A percentile compares a stretch with the other conserved stretches of the same genome.
phyloP scores from a whole-genome alignment of 2,329 filamentous ascomycete species.

The Grosmannia huntii region DNA sequence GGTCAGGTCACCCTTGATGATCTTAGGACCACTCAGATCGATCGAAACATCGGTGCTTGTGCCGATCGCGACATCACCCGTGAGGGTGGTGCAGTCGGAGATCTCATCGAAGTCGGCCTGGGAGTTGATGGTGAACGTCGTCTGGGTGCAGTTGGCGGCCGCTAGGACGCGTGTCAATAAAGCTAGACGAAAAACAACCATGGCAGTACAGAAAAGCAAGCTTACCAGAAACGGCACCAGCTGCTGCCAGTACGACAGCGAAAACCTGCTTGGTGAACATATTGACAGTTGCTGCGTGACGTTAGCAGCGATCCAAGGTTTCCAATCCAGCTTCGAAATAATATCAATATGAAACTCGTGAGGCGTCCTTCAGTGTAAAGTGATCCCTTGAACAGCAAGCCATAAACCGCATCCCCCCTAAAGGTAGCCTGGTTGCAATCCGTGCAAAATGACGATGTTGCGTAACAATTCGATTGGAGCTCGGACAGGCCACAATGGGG shows the following conservation, averaged over 20 bases:
- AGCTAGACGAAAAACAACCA: not conserved
- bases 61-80: conserved; percentile 55
- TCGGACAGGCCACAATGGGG: too few relatives aligned
- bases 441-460: too few relatives aligned
- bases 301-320: too few relatives aligned
- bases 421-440: too few relatives aligned
- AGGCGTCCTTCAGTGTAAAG: not conserved
- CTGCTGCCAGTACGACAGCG: conserved; percentile 26
- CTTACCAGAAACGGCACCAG: conserved; percentile 27
- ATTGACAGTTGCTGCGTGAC: conserved; percentile 14
- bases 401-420: not conserved
- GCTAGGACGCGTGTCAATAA: conserved; percentile 12
- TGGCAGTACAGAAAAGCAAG: not conserved
- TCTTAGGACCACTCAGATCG: conserved; percentile 44
- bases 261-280: conserved; percentile 31
- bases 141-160: conserved; percentile 15
- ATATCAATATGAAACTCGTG: too few relatives aligned
- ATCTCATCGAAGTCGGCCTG: conserved; percentile 48
- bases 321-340: too few relatives aligned
- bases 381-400: not conserved
- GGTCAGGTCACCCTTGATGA: conserved; percentile 44
- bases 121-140: conserved; percentile 46
- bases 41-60: conserved; percentile 43
- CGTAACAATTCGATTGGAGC: too few relatives aligned
- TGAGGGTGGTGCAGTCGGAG: conserved; percentile 51